Conservation (phyloP, 1,284 basidiomycete species). For the Erythrobasidium hasegawianum region DNA sequence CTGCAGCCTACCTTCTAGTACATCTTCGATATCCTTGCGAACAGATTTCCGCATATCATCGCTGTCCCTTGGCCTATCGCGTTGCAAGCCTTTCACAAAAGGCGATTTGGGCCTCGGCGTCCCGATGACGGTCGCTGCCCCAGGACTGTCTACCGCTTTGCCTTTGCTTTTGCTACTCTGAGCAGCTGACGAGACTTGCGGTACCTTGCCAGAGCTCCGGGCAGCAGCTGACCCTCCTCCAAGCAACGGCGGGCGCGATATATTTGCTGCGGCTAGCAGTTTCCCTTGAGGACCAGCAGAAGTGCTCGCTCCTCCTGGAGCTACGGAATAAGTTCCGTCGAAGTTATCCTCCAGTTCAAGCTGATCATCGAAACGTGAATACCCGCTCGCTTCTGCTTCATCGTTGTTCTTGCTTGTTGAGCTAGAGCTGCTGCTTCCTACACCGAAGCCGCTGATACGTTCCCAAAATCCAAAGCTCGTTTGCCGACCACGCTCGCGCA, state of each 20-base stretch:
- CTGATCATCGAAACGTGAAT: conserved; percentile 27
- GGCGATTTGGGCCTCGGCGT: conserved; percentile 30
- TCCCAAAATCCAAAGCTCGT: conserved; percentile 33
- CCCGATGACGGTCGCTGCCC: conserved; percentile 21
- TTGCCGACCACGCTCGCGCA: conserved; percentile 22
- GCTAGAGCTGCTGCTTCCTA: background rate
- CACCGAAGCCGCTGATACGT: conserved; percentile 27
- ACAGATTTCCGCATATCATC: conserved; percentile 25
- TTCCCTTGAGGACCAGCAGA: background rate
- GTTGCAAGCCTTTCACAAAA: background rate
- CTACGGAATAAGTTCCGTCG: conserved; percentile 29
- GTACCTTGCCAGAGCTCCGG: conserved; percentile 15
- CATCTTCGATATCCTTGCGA: conserved; percentile 28
- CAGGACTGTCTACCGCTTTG: conserved; percentile 18
- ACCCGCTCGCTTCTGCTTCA: conserved; percentile 24
- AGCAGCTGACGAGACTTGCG: conserved; percentile 23
- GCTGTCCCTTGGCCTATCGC: conserved; percentile 11
- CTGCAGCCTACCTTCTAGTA: conserved; percentile 22
- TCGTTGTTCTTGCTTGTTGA: conserved; percentile 12
- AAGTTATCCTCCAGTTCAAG: conserved; percentile 32
- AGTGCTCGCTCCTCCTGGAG: conserved; percentile 5
- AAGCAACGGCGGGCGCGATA: conserved; percentile 11
- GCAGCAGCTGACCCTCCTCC: conserved; percentile 4
- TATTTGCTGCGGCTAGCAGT: conserved; percentile 24
- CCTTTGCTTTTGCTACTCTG: conserved; percentile 18